phyloP scores from a whole-genome alignment of 2,329 filamentous ascomycete genomes.

The Fusarium gaditjirri region DNA sequence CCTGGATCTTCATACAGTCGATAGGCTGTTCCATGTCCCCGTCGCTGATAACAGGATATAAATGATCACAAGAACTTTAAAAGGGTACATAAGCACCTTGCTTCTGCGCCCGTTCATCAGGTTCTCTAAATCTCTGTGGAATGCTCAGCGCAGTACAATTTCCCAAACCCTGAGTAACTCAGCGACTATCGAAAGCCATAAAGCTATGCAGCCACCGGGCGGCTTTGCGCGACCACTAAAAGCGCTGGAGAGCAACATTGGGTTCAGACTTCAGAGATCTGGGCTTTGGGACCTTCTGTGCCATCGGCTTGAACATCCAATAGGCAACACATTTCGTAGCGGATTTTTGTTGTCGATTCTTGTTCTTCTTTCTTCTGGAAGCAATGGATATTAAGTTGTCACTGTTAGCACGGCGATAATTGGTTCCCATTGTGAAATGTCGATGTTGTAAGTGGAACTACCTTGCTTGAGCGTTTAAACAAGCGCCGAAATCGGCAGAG shows the following conservation, averaged over 20 bases:
- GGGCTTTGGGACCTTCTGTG: background rate
- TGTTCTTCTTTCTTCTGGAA: conserved; percentile 19
- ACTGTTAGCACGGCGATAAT: background rate
- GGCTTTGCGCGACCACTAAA: conserved; percentile 11
- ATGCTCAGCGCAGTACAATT: conserved; percentile 7
- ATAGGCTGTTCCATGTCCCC: background rate
- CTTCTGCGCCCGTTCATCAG: background rate
- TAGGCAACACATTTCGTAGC: background rate
- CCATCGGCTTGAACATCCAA: conserved; percentile 1
- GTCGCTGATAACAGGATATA: background rate
- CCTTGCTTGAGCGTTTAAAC: background rate
- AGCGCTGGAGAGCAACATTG: conserved; percentile 1
- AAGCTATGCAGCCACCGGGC: conserved; percentile 16
- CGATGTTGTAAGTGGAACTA: conserved; percentile 14
- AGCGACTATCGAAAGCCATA: conserved; percentile 26
- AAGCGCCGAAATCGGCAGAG: conserved; percentile 16
- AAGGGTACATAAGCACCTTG: conserved; percentile 20
- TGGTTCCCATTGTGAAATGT: background rate
- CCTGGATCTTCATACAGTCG: background rate
- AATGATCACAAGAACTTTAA: background rate
- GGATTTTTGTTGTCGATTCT: background rate
- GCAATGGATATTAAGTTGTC: background rate
- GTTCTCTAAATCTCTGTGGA: conserved; percentile 1
- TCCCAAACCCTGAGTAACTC: background rate
- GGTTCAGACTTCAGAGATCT: conserved; percentile 4